A percentile compares a stretch with the other conserved stretches of the same genome.
Evolutionary conservation across 305 asterid species (phyloP).

Genomic region (Fraxinus angustifolia): DNA sequence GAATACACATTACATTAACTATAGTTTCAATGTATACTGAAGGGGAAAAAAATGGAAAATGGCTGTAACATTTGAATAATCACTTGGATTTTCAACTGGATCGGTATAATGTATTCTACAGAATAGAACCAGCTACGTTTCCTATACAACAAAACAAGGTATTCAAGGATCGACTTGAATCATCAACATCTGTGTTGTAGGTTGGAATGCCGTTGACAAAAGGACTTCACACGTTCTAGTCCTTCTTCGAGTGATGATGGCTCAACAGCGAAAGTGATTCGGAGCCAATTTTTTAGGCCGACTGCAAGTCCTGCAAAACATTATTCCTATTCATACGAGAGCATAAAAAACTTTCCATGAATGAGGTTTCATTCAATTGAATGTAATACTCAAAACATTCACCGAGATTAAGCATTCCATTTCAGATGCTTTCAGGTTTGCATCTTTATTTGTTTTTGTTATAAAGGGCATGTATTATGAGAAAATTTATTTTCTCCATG

Average conservation of each 20-base stretch:
- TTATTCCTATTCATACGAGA: neutral
- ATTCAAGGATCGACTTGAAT: neutral
- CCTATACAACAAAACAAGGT: neutral
- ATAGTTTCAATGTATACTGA: neutral
- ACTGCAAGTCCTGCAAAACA: conserved; percentile 55
- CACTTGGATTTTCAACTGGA: neutral
- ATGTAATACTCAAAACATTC: neutral
- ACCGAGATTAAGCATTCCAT: neutral
- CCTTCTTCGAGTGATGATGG: conserved; percentile 61
- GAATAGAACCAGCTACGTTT: neutral
- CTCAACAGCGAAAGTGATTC: conserved; percentile 61
- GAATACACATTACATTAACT: neutral
- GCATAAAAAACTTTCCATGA: neutral
- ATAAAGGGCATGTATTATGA: neutral
- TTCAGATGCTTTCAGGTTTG: neutral
- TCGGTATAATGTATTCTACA: neutral
- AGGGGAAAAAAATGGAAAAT: neutral
- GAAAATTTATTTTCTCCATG: neutral
- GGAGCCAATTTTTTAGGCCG: conserved; percentile 60
- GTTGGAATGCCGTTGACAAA: conserved; percentile 50
- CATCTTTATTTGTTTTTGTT: neutral
- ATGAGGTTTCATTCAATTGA: neutral
- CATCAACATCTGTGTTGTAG: conserved; percentile 3
- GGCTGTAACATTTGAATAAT: neutral
- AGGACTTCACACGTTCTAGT: conserved; percentile 45